Evolutionary conservation across 2,329 filamentous ascomycete genomes (phyloP).

Genomic region (Verticillium nonalfalfae): DNA sequence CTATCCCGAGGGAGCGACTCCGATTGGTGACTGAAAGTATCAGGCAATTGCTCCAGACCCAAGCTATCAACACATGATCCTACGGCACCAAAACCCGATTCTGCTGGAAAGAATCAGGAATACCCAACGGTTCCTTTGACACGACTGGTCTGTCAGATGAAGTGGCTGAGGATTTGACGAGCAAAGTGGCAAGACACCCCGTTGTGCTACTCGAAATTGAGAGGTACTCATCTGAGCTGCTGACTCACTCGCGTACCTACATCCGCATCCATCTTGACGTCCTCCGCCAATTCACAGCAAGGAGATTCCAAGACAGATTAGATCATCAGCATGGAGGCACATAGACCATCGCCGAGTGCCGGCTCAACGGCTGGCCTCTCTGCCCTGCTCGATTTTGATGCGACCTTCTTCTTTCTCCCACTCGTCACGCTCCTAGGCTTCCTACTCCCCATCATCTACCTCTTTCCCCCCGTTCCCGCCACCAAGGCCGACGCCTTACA

Average conservation of each 20-base stretch:
- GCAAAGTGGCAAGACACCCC: neutral
- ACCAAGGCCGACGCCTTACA: constrained; percentile 45
- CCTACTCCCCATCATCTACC: constrained; percentile 43
- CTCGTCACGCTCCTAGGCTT: constrained; percentile 41
- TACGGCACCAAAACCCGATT: neutral
- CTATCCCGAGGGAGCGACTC: neutral
- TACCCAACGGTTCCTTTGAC: too few relatives aligned
- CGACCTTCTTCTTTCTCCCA: constrained; percentile 30
- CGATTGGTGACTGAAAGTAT: neutral
- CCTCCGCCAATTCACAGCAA: neutral
- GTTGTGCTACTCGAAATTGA: neutral
- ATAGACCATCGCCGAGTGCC: neutral
- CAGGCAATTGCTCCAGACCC: neutral
- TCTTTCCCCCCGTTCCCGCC: constrained; percentile 48
- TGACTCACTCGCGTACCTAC: neutral
- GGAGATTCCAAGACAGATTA: neutral
- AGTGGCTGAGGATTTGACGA: neutral
- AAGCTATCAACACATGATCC: neutral
- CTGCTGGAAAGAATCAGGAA: too few relatives aligned
- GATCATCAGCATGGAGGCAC: neutral
- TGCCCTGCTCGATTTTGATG: constrained; percentile 12
- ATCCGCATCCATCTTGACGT: neutral
- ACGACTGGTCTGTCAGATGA: neutral
- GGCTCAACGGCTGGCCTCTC: neutral
- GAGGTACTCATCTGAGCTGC: neutral